Evolutionary conservation across 2,329 filamentous ascomycete species (phyloP), one percentile per base, ranked within the genome.

Genomic region (Colletotrichum sansevieriae): DNA sequence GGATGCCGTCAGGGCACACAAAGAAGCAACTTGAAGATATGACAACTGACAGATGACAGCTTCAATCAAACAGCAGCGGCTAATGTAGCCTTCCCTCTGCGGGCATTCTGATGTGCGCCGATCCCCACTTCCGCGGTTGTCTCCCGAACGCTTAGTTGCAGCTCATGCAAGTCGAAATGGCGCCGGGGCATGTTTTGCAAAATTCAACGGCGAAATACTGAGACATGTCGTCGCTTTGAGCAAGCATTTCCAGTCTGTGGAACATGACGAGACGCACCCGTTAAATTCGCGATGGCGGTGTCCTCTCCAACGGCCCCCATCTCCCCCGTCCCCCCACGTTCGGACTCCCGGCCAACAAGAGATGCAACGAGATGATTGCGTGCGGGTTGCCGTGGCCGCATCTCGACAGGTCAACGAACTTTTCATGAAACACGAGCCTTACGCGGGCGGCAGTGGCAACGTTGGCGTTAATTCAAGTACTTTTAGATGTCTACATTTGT

Each of bases 31-130:
- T 60, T 68, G 54, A 65, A 68, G 65, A 68, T 65, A 59, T 65
- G 65, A 68, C 55, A 68, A 68, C 55, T 65, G 65, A 68, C 65
- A 68, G 65, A 68, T 68, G 65, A 68, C 65, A 65, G 47, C 62
- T 68, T 51, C 35, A 62, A 56, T 60, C 65, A 68, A 68, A 68
- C 55, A 44, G 47, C 41, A 65, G 55, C 12, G 55, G 47, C 62
- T 65, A 44, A 49, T 68, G 65, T 65, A 44, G 56, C 55, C 18
- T 65, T 41, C 55, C 55, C 65, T 20, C 35, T 62, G 47, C 41
- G 44, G 18, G 35, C 47, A 43, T n/a, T 46, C 43, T 49, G 65
- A 60, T 47, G 65, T 44, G 62, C 62, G 37, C 49, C 29, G 29
- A 35, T 52, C 61, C 54, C 54, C 65, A 65, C 52, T 41, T 39